These are phyloP conservation scores for Dimargaris cristalligena DNA, from an alignment of 192 early-diverging fungal genomes.

Conservation along the genomic window DNA sequence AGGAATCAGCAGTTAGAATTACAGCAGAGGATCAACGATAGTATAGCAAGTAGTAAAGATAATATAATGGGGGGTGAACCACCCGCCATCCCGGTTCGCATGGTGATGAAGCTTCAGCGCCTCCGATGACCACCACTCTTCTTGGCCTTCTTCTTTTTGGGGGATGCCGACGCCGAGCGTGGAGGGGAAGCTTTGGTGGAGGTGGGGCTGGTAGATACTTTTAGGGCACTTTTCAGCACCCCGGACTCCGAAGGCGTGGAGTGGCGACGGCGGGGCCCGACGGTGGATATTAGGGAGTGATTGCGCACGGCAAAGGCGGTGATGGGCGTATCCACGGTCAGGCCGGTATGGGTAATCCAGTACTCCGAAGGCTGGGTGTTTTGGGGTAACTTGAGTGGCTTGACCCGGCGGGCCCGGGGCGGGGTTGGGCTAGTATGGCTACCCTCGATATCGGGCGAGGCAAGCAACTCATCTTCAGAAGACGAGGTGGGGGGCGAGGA, in stretches of 20 bases:
- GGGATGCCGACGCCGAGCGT: too few relatives aligned
- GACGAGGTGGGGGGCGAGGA: not conserved
- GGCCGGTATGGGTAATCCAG: conserved; percentile 6
- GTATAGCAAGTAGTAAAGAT: too few relatives aligned
- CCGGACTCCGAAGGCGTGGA: not conserved
- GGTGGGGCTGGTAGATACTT: not conserved
- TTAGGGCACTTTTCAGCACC: not conserved
- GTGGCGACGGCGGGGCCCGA: not conserved
- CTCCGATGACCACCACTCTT: too few relatives aligned
- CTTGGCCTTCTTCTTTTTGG: too few relatives aligned
- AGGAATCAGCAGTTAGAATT: too few relatives aligned
- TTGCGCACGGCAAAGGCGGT: conserved; percentile 3
- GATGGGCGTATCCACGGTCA: conserved; percentile 3
- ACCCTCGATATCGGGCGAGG: not conserved
- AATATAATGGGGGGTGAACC: too few relatives aligned
- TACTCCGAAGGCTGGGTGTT: not conserved
- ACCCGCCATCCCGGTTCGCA: too few relatives aligned
- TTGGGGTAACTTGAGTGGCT: not conserved
- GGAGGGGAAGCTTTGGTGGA: too few relatives aligned
- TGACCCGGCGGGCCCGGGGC: not conserved
- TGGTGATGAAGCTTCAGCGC: too few relatives aligned
- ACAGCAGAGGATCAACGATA: too few relatives aligned
- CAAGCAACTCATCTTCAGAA: not conserved
- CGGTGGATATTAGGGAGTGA: not conserved
- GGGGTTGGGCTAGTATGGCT: not conserved